Evolutionary conservation across 805 yeast species (phyloP), one percentile per base, ranked within the genome.

Genomic region (Debaryomyces tyrocola): DNA sequence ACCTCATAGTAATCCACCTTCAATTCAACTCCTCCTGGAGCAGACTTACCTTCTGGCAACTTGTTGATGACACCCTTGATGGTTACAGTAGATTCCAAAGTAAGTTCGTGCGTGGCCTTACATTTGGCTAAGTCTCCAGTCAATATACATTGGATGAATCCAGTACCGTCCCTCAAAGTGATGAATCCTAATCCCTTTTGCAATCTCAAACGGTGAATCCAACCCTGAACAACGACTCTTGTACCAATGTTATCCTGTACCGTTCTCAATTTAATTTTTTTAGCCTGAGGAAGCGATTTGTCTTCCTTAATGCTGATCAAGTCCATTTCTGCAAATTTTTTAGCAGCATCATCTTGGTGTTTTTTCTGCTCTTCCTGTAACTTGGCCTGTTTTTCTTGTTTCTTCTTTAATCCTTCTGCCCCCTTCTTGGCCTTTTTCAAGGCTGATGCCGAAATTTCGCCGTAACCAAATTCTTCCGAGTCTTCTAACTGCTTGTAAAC

Each of bases 21-120:
- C 58, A 95, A 79, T 73, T 94, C 99, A 53, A 92, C 95, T 51
- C 96, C 96, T 53, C 98, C 98, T 48, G 97, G 97, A 8, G 99
- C 99, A 55, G 86, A 76, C 69, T 94, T 91, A 52, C 99, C 99
- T 66, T 90, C 97, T 47, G 98, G 98, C 41, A 95, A 77, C 59
- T 85, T 81, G 67, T 80, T 79, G 51, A 94, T 75, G 21, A 81
- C 80, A 70, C 99, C 99, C 64, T 79, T 87, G 48, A 94, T 70
- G 41, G 83, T 66, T 28, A 95, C 78, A 12, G 96, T 85, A 14
- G 96, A 79, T 75, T 94, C 99, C 56, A 92, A 71, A 9, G 99
- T 92, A 63, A 95, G 78, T 48, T 85, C 86, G 58, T 78, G 74
- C 37, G 98, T 91, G 67, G 82, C 84, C 70, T 86, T 83, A 40